Evolutionary conservation across 495 filamentous ascomycete genomes (phyloP).

Genomic region (Monascus purpureus): DNA sequence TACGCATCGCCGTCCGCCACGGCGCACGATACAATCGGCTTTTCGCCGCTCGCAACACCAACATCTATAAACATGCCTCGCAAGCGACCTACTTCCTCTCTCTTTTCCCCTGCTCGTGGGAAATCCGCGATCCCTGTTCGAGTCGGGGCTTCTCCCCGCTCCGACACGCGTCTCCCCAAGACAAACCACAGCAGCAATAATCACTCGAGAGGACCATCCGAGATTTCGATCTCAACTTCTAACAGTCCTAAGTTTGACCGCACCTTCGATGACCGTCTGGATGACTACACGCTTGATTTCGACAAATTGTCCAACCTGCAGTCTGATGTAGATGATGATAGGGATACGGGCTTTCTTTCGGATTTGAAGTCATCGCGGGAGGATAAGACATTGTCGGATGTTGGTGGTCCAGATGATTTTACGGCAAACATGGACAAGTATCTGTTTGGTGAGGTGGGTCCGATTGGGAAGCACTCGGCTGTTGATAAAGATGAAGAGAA

Average conservation of each 20-base stretch:
- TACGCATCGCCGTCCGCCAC: conserved; percentile 28
- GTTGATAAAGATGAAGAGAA: conserved; percentile 6
- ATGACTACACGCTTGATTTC: conserved; percentile 34
- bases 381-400: conserved; percentile 27
- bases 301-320: conserved; percentile 28
- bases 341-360: conserved; percentile 12
- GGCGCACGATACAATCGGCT: conserved; percentile 32
- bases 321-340: conserved; percentile 13
- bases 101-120: conserved; percentile 10
- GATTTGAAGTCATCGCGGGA: conserved; percentile 14
- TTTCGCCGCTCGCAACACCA: conserved; percentile 28
- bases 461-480: conserved; percentile 15
- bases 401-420: conserved; percentile 39
- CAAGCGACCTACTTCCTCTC: conserved; percentile 3
- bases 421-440: conserved; percentile 37
- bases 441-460: conserved; percentile 38
- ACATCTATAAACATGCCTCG: conserved; percentile 26
- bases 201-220: conserved; percentile 7
- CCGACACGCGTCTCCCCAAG: conserved; percentile 6
- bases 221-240: conserved; percentile 11
- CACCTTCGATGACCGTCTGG: conserved; percentile 30
- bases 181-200: not conserved
- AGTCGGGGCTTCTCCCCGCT: conserved; percentile 1
- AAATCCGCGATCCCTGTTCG: conserved; percentile 14
- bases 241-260: too few relatives aligned